Evolutionary conservation across 345 rosid species (phyloP), one percentile per base, ranked within the genome.

Genomic region (Cardiospermum halicacabum): DNA sequence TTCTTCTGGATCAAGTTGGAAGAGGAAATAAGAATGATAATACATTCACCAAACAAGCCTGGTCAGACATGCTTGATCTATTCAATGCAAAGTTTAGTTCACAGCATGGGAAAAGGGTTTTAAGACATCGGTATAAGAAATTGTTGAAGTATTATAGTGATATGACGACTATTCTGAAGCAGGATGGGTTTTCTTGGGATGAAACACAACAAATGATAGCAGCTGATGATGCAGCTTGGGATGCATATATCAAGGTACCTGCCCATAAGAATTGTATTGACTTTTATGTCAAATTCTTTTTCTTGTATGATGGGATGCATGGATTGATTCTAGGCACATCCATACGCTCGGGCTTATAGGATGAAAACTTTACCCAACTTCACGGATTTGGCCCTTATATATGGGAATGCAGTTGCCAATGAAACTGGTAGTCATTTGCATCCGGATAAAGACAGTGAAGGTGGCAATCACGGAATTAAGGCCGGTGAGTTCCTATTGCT

Each of bases 111-210:
- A 91, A 91, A 76, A 75, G 91, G 68, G 91, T 88, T 67, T 78
- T 91, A 64, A 82, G 91, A 71, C 91, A 88, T 68, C 82, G 93
- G 32, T 79, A 77, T 78, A 86, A 82, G 69, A 91, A 91, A 80
- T 68, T 88, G 49, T 83, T 66, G 60, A 91, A 88, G 67, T 86
- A 91, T 69, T 86, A 74, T 37, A 74, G 70, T 16, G 89, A 91
- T 75, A 61, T 83, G 72, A 80, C 68, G 39, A 61, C 49, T 71
- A 72, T 88, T 62, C 71, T 85, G 53, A 77, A 75, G 64, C 79
- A 82, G 71, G 70, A 77, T 34, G 89, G 88, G 10, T 91, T 91
- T 75, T 78, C 84, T 7, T 91, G 97, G 97, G 96, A 91, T 70
- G 83, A 78, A 56, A 69, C 68, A 25, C 78, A 42, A 36, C 81